Conservation (phyloP, 805 yeast genomes). For the Wickerhamiella sorbophila region DNA sequence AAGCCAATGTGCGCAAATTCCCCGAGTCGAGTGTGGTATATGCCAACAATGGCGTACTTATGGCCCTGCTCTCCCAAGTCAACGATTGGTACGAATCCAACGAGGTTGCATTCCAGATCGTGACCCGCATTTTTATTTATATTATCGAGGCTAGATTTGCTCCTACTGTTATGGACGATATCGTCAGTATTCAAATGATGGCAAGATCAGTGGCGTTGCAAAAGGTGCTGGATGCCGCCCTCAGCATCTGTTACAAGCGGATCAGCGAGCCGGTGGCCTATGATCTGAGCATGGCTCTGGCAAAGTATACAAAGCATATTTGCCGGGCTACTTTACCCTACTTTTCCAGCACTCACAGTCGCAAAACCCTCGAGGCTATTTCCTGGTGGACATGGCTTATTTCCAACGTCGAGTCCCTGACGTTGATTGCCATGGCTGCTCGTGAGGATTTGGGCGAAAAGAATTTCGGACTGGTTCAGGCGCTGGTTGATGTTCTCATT, state of each 20-base stretch:
- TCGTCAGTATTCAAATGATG: no score
- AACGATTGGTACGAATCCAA: constrained; percentile 1
- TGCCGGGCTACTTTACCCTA: background rate
- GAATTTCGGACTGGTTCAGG: background rate
- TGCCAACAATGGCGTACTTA: background rate
- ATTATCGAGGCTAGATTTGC: background rate
- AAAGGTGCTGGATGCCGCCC: constrained; percentile 6
- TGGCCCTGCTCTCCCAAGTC: background rate
- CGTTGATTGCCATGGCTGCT: constrained; percentile 1
- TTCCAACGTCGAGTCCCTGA: constrained; percentile 5
- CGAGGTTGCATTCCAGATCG: background rate
- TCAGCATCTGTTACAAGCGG: background rate
- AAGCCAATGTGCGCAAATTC: constrained; percentile 1
- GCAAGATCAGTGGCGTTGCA: background rate
- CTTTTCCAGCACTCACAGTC: background rate
- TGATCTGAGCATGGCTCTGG: background rate
- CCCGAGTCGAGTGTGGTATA: background rate
- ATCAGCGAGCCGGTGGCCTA: background rate
- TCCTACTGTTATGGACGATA: background rate
- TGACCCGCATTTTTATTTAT: background rate
- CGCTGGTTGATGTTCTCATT: constrained; percentile 2
- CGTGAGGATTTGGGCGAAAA: background rate
- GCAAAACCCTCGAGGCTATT: background rate
- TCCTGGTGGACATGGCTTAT: constrained; percentile 5
- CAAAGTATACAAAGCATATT: background rate